Conservation (phyloP, 257 asterid genomes). For the Cynanchum wilfordii region DNA sequence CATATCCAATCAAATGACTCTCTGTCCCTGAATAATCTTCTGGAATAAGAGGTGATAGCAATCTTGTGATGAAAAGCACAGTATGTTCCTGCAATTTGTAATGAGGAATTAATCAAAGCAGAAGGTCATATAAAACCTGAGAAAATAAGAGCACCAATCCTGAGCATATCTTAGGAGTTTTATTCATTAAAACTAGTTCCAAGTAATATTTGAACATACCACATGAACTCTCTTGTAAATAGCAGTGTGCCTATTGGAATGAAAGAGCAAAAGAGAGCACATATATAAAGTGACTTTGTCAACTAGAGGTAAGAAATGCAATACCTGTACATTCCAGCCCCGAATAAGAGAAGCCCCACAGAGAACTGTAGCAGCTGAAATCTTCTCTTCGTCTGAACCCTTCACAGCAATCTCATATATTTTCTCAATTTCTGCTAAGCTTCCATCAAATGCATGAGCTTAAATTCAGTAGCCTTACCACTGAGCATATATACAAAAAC, state of each 20-base stretch:
- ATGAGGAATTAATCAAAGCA: not conserved
- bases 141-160: not conserved
- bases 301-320: constrained; percentile 1
- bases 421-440: constrained; percentile 98
- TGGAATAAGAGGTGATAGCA: constrained; percentile 84
- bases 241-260: not conserved
- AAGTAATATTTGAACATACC: not conserved
- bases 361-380: constrained; percentile 84
- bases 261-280: not conserved
- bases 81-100: constrained; percentile 69
- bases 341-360: constrained; percentile 95
- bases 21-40: constrained; percentile 65
- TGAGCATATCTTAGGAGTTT: not conserved
- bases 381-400: constrained; percentile 89
- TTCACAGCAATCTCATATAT: constrained; percentile 79
- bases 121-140: not conserved
- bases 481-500: constrained; percentile 19
- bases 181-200: not conserved
- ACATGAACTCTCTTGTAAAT: not conserved
- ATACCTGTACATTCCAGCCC: constrained; percentile 98
- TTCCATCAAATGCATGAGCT: constrained; percentile 62
- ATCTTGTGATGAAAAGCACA: constrained; percentile 58
- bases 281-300: constrained; percentile 6
- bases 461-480: constrained; percentile 55
- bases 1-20: constrained; percentile 75